phyloP scores from a whole-genome alignment of 345 rosid genomes.

The Raphanus raphanistrum region DNA sequence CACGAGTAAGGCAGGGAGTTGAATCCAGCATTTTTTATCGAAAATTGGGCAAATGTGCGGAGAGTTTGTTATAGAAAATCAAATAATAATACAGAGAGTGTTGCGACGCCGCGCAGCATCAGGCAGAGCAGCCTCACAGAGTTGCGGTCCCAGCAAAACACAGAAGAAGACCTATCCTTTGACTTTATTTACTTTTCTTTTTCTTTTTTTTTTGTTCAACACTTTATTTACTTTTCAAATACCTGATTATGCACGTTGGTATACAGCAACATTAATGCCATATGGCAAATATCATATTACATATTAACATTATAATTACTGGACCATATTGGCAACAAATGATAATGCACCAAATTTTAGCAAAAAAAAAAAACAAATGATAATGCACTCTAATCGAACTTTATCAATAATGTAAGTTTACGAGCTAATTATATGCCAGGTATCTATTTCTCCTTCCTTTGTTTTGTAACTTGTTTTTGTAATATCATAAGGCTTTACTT shows the following conservation, averaged over 20 bases:
- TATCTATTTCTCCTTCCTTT: background rate
- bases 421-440: background rate
- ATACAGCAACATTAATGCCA: background rate
- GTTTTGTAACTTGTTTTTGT: background rate
- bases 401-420: constrained; percentile 9
- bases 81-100: background rate
- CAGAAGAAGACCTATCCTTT: constrained; percentile 20
- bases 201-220: too few species aligned
- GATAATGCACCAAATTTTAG: too few species aligned
- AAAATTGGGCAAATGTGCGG: constrained; percentile 14
- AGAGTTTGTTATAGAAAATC: constrained; percentile 1
- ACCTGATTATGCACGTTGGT: constrained; percentile 15
- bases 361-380: background rate
- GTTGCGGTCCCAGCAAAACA: constrained; percentile 30
- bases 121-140: constrained; percentile 26
- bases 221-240: constrained; percentile 4
- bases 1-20: constrained; percentile 18
- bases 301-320: background rate
- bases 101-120: constrained; percentile 37
- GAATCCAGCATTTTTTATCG: constrained; percentile 13
- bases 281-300: constrained; percentile 6
- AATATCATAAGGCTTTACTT: background rate
- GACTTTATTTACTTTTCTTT: constrained; percentile 14
- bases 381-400: background rate
- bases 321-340: background rate